Evolutionary conservation across 2,329 filamentous ascomycete species (phyloP), one percentile per base, ranked within the genome.

Genomic region (Rutstroemia sp.): DNA sequence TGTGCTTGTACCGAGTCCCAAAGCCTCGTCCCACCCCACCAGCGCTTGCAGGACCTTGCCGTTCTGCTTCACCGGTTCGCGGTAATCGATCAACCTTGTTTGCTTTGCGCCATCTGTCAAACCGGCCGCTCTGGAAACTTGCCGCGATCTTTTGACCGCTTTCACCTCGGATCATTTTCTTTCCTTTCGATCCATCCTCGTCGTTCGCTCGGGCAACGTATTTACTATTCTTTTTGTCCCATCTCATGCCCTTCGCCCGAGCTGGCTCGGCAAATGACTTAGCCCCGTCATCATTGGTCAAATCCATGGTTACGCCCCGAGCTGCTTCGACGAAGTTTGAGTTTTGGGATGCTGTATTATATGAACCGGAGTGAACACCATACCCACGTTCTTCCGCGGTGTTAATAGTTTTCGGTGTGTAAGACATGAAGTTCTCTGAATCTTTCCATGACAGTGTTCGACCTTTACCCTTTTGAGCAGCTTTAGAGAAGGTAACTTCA

Each of bases 151-250:
- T 97, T 76, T 92, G 90, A 54, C 94, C 94, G 67, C 84, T 90
- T 75, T 99, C 94, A 66, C 94, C 92, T 61, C 83, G 81, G 56
- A 96, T 86, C 75, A 96, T 86, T 68, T 80, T 81, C 58, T 74
- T 71, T 49, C 81, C 80, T 68, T 85, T 86, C 65, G 83, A 95
- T 41, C 94, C 94, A 74, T 99, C 95, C 65, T 95, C 89, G 74
- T 99, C 94, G 77, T 99, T 97, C 65, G 85, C 85, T 38, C 89
- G 83, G 12, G 89, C 79, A 38, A 99, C 92, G 74, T 97, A 99
- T 74, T 96, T 97, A 74, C 89, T 95, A 67, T 85, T 83, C 73
- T 96, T 95, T 77, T 95, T 92, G 76, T 99, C 94, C 94, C 94
- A 99, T 63, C 94, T 87, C 85, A 96, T 86, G 48, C 82, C 78